Percentiles rank a stretch among this genome's conserved stretches.
Evolutionary conservation across 345 rosid species (phyloP).

Genomic region (Euphorbia pulcherrima): DNA sequence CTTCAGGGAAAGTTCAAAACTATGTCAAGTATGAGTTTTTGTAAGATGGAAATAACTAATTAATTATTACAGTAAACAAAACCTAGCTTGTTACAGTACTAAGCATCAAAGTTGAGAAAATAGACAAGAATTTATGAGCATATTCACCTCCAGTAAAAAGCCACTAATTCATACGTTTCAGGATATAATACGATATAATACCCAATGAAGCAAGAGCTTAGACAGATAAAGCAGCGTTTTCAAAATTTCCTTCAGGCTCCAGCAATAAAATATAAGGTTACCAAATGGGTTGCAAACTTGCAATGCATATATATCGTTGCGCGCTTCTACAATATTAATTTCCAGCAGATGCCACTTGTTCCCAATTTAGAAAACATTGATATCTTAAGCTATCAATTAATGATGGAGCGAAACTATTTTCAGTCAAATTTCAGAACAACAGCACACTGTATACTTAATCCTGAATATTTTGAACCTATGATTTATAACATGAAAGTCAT

Average conservation of each 20-base stretch:
- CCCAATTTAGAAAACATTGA: too few relatives aligned
- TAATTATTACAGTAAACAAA: too few relatives aligned
- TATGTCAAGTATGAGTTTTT: not conserved
- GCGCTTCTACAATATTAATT: not conserved
- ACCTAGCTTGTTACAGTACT: not conserved
- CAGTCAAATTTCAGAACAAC: not conserved
- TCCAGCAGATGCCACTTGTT: not conserved
- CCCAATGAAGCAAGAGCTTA: not conserved
- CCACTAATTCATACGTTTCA: not conserved
- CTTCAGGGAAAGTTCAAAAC: not conserved
- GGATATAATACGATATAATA: not conserved
- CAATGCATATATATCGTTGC: not conserved
- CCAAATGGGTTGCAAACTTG: not conserved
- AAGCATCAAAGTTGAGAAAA: not conserved
- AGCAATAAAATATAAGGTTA: not conserved
- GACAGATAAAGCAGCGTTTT: not conserved
- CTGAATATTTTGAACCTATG: not conserved
- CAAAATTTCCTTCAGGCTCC: not conserved
- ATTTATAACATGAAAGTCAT: not conserved
- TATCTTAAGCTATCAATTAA: not conserved
- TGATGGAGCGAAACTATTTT: not conserved
- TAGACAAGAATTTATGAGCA: not conserved
- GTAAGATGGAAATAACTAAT: not conserved
- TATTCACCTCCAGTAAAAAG: not conserved
- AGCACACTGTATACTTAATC: not conserved